Conservation (phyloP, 768 basidiomycete species). For the Rhodotorula kratochvilovae region DNA sequence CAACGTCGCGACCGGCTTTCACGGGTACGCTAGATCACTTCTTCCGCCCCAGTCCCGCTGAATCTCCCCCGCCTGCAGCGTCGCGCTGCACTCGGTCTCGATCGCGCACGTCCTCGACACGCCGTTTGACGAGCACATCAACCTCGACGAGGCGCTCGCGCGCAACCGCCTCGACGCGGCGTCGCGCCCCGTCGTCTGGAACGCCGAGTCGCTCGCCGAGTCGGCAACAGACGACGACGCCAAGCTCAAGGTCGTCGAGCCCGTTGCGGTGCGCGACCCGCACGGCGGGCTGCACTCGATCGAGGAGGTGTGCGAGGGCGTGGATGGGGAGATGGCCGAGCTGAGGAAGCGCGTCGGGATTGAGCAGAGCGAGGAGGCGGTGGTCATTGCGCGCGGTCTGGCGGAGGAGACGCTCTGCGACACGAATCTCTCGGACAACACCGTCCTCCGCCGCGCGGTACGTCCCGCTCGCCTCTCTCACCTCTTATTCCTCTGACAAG, state of each 20-base stretch:
- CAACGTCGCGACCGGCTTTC: conserved; percentile 30
- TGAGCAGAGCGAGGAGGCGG: background rate
- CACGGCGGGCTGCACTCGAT: conserved; percentile 2
- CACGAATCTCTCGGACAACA: conserved; percentile 31
- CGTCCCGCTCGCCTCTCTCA: background rate
- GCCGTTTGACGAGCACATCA: conserved; percentile 53
- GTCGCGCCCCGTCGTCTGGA: conserved; percentile 33
- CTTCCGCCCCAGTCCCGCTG: background rate
- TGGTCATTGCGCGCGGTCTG: conserved; percentile 4
- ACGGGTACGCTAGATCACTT: conserved; percentile 26
- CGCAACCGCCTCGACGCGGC: conserved; percentile 60
- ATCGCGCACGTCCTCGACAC: conserved; percentile 58
- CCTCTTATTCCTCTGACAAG: background rate
- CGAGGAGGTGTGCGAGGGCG: background rate
- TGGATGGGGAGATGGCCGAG: background rate
- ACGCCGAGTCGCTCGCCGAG: conserved; percentile 26
- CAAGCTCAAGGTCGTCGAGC: conserved; percentile 3
- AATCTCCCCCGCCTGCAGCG: background rate
- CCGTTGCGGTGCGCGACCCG: conserved; percentile 9
- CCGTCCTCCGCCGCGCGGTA: conserved; percentile 24
- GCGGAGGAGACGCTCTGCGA: conserved; percentile 9
- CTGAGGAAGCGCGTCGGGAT: conserved; percentile 19
- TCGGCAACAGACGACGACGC: conserved; percentile 16
- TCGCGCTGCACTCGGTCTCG: conserved; percentile 45
- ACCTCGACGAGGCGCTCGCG: conserved; percentile 9